These are phyloP conservation scores for Suhomyces sp. DNA, from an alignment of 805 yeast species.

Conservation along the genomic window DNA sequence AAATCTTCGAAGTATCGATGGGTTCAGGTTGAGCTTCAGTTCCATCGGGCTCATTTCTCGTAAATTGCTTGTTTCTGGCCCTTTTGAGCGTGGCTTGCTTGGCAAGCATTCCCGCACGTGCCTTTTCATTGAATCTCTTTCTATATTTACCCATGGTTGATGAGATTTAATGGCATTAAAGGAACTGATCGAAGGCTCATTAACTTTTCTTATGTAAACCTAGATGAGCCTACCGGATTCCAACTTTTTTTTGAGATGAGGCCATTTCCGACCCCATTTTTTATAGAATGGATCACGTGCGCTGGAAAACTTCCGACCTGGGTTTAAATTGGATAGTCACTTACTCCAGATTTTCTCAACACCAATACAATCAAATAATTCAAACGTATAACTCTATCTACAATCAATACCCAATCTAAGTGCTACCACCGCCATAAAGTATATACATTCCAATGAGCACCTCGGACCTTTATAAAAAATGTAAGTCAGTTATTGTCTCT, in stretches of 20 bases:
- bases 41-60: conserved; percentile 43
- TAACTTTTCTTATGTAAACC: too few species aligned
- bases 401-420: neutral
- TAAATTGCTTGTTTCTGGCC: conserved; percentile 69
- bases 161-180: too few species aligned
- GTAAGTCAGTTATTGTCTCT: neutral
- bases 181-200: too few species aligned
- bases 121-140: conserved; percentile 79
- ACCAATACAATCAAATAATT: too few species aligned
- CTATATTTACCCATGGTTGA: conserved; percentile 79
- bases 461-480: conserved; percentile 5
- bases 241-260: conserved; percentile 9
- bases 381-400: too few species aligned
- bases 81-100: conserved; percentile 68
- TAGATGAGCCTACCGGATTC: too few species aligned
- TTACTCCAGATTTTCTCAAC: neutral
- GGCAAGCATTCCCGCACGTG: conserved; percentile 79
- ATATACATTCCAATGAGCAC: too few species aligned
- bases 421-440: neutral
- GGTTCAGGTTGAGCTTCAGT: conserved; percentile 17
- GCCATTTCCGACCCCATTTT: too few species aligned
- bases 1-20: conserved; percentile 5
- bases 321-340: too few species aligned
- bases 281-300: too few species aligned
- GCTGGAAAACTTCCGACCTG: too few species aligned